Base-by-base conservation (phyloP, 1,139 yeast genomes). In the Pichia sp. region DNA sequence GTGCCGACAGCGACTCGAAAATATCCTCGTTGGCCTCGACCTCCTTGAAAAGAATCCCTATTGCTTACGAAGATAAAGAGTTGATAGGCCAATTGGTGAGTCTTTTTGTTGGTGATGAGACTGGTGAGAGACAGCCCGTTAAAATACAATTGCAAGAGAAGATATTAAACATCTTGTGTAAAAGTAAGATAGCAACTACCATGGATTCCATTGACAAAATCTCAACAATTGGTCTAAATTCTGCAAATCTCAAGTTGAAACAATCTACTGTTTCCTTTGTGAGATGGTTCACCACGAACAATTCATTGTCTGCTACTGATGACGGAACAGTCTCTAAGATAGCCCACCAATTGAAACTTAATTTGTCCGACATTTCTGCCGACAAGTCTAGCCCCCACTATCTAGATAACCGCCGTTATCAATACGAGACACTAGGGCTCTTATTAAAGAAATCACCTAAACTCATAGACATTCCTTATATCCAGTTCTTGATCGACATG, bases 391-490 rank as follows among this genome's bases (percentile, higher is more conserved):
- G 61, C 36, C 62, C 60, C 48, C 67, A 66, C 4, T 59, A 70
- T 4, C 64, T 70, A 9, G 56, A 74, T 3, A 76, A 82, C 55
- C 76, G 96, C 58, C 76, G 79, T 60, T 70, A 77, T 30, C 88
- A 86, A 56, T 90, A 88, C 62, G 96, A 88, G 64, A 83, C 95
- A 0, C 68, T 90, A 45, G 93, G 96, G 2, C 76, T 80, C 40
- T 72, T 88, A 12, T 66, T 87, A 46, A 75, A 76, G 50, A 72
- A 80, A 21, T 74, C 77, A 30, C 75, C 82, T 0, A 64, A 65
- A 0, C 67, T 84, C 34, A 58, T 70, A 10, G 82, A 83, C 59
- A 67, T 83, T 44, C 66, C 76, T 0, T 79, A 78, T 57, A 66
- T 89, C 49, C 79, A 78, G 47, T 89, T 89, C 62, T 68, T 93